These are phyloP conservation scores for Austroboletus eburneus DNA, from an alignment of 768 basidiomycete species.

Conservation along the genomic window DNA sequence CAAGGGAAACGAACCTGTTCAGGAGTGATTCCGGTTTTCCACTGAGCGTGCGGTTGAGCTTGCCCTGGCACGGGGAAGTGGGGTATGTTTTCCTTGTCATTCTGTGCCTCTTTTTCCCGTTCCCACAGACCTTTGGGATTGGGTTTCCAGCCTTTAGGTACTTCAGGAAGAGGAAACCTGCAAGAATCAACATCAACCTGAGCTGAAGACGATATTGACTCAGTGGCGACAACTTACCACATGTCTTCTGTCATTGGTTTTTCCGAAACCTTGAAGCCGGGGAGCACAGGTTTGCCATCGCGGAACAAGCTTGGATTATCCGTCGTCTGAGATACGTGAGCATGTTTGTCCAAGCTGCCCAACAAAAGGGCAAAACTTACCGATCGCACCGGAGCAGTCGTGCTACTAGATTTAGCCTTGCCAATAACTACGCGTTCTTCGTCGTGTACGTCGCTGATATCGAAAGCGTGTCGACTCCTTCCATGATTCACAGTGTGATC, in stretches of 20 bases:
- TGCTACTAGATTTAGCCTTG: constrained; percentile 7
- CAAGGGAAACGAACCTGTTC: constrained; percentile 54
- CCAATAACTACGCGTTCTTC: constrained; percentile 49
- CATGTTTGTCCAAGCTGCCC: not conserved
- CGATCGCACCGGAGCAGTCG: not conserved
- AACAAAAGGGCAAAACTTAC: constrained; percentile 7
- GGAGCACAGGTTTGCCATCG: constrained; percentile 69
- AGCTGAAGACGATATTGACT: constrained; percentile 14
- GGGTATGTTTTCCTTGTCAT: constrained; percentile 44
- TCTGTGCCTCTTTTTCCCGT: constrained; percentile 33
- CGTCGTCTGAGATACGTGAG: constrained; percentile 11
- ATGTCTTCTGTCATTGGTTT: constrained; percentile 65
- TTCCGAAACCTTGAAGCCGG: constrained; percentile 71
- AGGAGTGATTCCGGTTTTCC: constrained; percentile 62
- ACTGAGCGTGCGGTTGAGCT: constrained; percentile 40
- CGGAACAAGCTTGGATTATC: constrained; percentile 43
- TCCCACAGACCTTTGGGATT: constrained; percentile 79
- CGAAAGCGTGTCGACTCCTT: constrained; percentile 59
- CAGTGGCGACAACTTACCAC: constrained; percentile 47
- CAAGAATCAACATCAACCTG: constrained; percentile 6
- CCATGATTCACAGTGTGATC: constrained; percentile 41
- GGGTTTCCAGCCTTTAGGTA: constrained; percentile 83
- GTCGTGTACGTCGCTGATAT: constrained; percentile 59
- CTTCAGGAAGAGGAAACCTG: constrained; percentile 82
- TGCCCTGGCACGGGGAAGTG: constrained; percentile 19